Conservation (phyloP, 2,329 filamentous ascomycete species). For the Talaromyces sp. region DNA sequence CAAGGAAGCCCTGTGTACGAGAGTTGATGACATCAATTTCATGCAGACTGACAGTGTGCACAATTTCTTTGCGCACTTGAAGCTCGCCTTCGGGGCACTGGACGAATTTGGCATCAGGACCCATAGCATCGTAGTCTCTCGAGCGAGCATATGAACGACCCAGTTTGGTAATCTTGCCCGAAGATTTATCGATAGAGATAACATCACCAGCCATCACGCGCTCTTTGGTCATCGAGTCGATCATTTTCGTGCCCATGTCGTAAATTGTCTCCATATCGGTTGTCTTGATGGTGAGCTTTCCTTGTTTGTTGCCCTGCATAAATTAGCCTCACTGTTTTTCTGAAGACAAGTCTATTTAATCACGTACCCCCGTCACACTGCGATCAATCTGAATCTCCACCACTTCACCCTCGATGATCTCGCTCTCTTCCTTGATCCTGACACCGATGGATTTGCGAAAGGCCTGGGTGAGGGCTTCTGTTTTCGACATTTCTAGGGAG, state of each 20-base stretch:
- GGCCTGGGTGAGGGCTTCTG: constrained; percentile 95
- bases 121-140: constrained; percentile 98
- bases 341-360: neutral
- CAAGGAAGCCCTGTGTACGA: constrained; percentile 94
- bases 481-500: constrained; percentile 99
- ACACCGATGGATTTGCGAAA: constrained; percentile 98
- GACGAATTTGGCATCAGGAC: constrained; percentile 94
- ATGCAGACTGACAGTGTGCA: constrained; percentile 93
- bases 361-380: constrained; percentile 74
- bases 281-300: constrained; percentile 98
- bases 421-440: constrained; percentile 96
- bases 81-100: constrained; percentile 97
- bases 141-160: constrained; percentile 91
- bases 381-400: constrained; percentile 98
- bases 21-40: constrained; percentile 99
- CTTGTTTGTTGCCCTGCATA: constrained; percentile 78
- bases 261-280: constrained; percentile 99
- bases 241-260: constrained; percentile 99
- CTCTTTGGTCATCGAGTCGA: constrained; percentile 98
- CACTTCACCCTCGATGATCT: constrained; percentile 98
- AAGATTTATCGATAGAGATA: constrained; percentile 97
- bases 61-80: constrained; percentile 93
- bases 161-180: constrained; percentile 95
- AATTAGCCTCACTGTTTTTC: constrained; percentile 13
- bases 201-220: constrained; percentile 98